Conservation (phyloP, 2,329 filamentous ascomycete species). For the Aspergillaceae sp. region DNA sequence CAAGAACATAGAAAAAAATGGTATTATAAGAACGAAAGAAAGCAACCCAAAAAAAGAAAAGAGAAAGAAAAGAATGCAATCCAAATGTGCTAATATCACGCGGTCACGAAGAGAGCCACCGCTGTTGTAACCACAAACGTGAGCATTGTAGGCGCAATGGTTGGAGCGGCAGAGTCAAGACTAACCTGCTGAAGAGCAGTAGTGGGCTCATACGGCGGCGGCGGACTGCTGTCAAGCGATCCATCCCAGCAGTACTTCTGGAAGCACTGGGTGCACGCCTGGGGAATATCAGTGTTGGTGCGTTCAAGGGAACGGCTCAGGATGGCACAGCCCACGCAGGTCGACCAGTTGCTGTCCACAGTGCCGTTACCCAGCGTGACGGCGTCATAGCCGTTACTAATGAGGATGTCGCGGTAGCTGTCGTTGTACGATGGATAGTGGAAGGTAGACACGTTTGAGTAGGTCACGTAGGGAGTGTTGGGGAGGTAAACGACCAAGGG, state of each 20-base stretch:
- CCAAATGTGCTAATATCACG: background rate
- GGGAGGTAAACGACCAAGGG: slow-evolving; percentile 81
- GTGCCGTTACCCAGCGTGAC: slow-evolving; percentile 75
- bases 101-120: slow-evolving; percentile 1
- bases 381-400: slow-evolving; percentile 76
- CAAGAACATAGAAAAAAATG: background rate
- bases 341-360: slow-evolving; percentile 61
- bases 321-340: slow-evolving; percentile 77
- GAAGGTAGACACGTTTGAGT: slow-evolving; percentile 72
- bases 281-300: slow-evolving; percentile 58
- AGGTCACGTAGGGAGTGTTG: slow-evolving; percentile 68
- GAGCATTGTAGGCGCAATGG: background rate
- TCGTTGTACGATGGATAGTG: slow-evolving; percentile 51
- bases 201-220: slow-evolving; percentile 36
- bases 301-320: slow-evolving; percentile 64
- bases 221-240: slow-evolving; percentile 36
- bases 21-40: background rate
- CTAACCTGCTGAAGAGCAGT: slow-evolving; percentile 2
- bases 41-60: background rate
- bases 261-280: slow-evolving; percentile 66
- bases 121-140: background rate
- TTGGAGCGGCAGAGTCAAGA: slow-evolving; percentile 1
- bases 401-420: slow-evolving; percentile 62
- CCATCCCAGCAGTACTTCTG: slow-evolving; percentile 83
- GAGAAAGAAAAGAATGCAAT: background rate